Evolutionary conservation across 805 yeast genomes (phyloP), one percentile per base, ranked within the genome.

Genomic region (Teunomyces funiuensis): DNA sequence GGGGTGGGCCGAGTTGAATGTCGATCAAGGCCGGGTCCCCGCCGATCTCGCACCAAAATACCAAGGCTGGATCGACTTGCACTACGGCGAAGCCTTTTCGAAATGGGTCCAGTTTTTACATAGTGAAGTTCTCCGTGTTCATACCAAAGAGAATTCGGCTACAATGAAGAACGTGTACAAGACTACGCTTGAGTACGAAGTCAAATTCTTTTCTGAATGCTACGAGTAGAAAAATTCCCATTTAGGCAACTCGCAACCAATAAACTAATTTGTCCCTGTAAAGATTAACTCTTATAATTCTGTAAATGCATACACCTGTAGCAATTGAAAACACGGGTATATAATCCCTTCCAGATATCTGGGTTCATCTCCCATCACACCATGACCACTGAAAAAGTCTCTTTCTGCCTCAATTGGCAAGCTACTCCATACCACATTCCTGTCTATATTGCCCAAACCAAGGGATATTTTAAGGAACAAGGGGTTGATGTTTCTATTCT

Each of bases 381-480:
- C 22, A 71, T 68, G 74, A 52, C 74, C 34, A 66, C 79, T 28
- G 60, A 71, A 40, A 77, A 75, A 46, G 71, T 76, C 54, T 66
- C 80, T 17, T 76, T 76, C 53, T 65, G 69, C 30, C 65, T 75
- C 50, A 76, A 76, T 62, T 76, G 81, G 82, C 68, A 71, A 50
- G 69, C 80, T 28, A 69, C 79, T 25, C 79, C 82, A 18, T 77
- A 77, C 65, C 81, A 77, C 48, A 70, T 75, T 42, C 80, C 82
- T 15, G 53, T 77, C 40, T 77, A 63, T 52, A 52, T 75, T 41
- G 80, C 81, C 25, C 76, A 69, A 49, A 57, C 61, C 25, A 73
- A 65, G 49, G 81, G 81, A 3, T 77, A 55, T 60, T 77, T 75
- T 60, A 63, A 66, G 45, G 76, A 77, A 17, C 69, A 71, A 46